These are phyloP conservation scores for Helicocarpus griseus DNA, from an alignment of 2,329 filamentous ascomycete genomes.

Conservation along the genomic window DNA sequence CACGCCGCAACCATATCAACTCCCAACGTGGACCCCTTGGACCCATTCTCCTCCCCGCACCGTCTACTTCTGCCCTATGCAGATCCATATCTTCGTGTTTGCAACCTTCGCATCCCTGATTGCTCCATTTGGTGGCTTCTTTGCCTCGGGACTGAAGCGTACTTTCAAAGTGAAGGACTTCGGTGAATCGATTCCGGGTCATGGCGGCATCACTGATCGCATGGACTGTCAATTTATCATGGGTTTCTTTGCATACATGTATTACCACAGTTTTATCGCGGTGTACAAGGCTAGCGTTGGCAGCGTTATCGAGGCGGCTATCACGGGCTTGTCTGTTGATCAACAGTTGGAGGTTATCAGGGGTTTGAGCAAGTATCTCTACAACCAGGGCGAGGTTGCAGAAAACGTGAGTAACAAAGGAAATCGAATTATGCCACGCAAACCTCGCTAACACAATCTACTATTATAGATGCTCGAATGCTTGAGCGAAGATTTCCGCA, in stretches of 20 bases:
- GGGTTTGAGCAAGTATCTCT: conserved; percentile 53
- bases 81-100: conserved; percentile 83
- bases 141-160: conserved; percentile 92
- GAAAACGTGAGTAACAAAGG: conserved; percentile 37
- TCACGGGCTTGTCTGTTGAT: conserved; percentile 75
- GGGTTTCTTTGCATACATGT: conserved; percentile 97
- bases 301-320: conserved; percentile 79
- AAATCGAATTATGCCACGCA: not conserved
- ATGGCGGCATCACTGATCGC: conserved; percentile 94
- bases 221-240: conserved; percentile 99
- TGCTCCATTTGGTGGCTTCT: conserved; percentile 95
- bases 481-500: conserved; percentile 25
- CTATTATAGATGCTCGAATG: conserved; percentile 27
- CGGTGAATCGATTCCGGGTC: conserved; percentile 92
- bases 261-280: conserved; percentile 95
- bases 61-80: conserved; percentile 74
- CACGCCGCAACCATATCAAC: conserved; percentile 61
- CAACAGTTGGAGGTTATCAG: conserved; percentile 76
- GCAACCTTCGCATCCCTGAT: conserved; percentile 93
- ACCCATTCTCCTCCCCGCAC: conserved; percentile 41
- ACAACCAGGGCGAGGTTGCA: conserved; percentile 51
- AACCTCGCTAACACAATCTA: conserved; percentile 12
- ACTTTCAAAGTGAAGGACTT: conserved; percentile 99
- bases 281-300: conserved; percentile 77
- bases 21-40: conserved; percentile 63